Conservation (phyloP, 805 yeast genomes). For the Pichia insulana region DNA sequence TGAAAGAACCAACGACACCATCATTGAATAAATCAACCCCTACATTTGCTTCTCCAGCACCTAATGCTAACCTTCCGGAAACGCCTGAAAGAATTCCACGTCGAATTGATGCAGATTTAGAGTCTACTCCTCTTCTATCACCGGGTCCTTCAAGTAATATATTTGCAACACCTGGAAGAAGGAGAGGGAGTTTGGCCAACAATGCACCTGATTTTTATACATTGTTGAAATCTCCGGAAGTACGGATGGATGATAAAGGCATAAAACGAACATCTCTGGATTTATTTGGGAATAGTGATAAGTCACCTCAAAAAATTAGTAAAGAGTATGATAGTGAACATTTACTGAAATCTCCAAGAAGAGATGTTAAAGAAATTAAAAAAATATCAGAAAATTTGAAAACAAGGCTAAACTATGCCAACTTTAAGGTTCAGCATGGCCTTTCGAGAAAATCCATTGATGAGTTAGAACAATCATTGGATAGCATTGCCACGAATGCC, state of each 20-base stretch:
- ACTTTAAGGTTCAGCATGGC: slow-evolving; percentile 30
- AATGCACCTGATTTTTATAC: slow-evolving; percentile 28
- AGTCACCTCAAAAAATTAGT: slow-evolving; percentile 18
- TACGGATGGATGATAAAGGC: slow-evolving; percentile 7
- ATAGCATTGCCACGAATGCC: slow-evolving; percentile 14
- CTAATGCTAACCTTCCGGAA: slow-evolving; percentile 23
- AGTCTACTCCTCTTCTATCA: slow-evolving; percentile 28
- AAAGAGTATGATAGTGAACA: slow-evolving; percentile 8
- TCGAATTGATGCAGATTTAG: slow-evolving; percentile 11
- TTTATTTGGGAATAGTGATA: slow-evolving; percentile 21
- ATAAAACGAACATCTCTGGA: slow-evolving; percentile 28
- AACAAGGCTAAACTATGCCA: slow-evolving; percentile 30
- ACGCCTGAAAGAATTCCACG: slow-evolving; percentile 11
- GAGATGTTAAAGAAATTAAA: slow-evolving; percentile 25
- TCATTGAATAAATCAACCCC: slow-evolving; percentile 16
- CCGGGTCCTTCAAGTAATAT: slow-evolving; percentile 20
- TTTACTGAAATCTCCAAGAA: slow-evolving; percentile 12
- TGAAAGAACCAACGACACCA: slow-evolving; percentile 22
- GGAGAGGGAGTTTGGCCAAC: slow-evolving; percentile 12
- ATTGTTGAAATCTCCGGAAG: slow-evolving; percentile 29
- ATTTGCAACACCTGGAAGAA: slow-evolving; percentile 23
- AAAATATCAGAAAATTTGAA: slow-evolving; percentile 30
- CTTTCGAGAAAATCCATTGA: slow-evolving; percentile 25
- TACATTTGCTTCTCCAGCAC: slow-evolving; percentile 17
- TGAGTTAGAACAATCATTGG: slow-evolving; percentile 24